Conservation (phyloP, 345 rosid genomes). For the Citrus mangshanensis region DNA sequence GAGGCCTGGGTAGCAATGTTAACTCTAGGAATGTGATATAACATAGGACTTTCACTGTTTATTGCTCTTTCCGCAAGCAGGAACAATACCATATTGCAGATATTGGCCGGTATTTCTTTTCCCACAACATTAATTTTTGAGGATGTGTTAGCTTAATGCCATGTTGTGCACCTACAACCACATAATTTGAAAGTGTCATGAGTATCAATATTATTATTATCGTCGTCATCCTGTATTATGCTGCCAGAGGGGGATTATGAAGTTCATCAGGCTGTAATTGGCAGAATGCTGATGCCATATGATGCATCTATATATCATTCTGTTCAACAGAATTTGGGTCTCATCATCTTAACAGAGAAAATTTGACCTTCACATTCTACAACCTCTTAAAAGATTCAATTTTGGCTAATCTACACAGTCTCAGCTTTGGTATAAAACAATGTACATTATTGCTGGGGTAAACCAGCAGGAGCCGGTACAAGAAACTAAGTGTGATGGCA, state of each 20-base stretch:
- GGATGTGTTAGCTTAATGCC: no score
- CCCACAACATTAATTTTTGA: no score
- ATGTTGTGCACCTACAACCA: no score
- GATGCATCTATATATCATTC: background rate
- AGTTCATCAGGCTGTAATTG: background rate
- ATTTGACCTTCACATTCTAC: background rate
- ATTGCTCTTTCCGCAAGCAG: background rate
- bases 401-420: background rate
- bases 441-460: background rate
- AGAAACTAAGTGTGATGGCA: conserved; percentile 28
- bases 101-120: no score
- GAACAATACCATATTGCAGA: background rate
- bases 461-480: background rate
- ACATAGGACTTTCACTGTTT: background rate
- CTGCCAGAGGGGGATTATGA: background rate
- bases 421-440: background rate
- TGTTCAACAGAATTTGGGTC: background rate
- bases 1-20: no score
- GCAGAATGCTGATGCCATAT: no score
- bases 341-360: background rate
- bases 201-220: background rate
- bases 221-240: background rate
- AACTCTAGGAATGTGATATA: background rate
- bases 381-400: background rate
- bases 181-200: no score